A percentile compares a stretch with the other conserved stretches of the same genome.
phyloP scores from a whole-genome alignment of 805 yeast species.

The Candida ficus region DNA sequence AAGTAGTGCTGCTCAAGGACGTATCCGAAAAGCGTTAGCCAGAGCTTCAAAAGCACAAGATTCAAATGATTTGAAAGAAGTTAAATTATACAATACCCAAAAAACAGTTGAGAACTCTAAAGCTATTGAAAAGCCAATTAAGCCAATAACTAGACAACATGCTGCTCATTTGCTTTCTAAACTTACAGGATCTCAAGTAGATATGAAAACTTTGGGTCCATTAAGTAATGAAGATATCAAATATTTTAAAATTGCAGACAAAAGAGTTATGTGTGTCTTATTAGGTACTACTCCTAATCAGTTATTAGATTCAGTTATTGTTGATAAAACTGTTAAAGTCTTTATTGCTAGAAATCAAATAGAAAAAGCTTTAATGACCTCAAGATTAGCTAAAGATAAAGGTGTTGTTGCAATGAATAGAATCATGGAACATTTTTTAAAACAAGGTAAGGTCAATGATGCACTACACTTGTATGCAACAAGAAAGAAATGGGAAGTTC shows the following conservation, averaged over 20 bases:
- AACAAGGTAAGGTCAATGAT: slow-evolving; percentile 34
- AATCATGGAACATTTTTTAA: slow-evolving; percentile 46
- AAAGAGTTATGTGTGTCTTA: slow-evolving; percentile 44
- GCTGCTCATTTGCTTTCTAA: slow-evolving; percentile 21
- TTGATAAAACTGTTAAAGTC: slow-evolving; percentile 47
- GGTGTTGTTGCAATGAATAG: slow-evolving; percentile 62
- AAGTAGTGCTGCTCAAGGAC: not conserved
- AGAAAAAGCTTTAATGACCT: slow-evolving; percentile 49
- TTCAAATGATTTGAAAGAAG: slow-evolving; percentile 7
- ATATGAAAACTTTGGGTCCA: slow-evolving; percentile 30
- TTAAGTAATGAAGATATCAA: slow-evolving; percentile 29
- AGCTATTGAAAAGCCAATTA: not conserved
- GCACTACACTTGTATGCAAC: slow-evolving; percentile 48
- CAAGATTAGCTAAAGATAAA: slow-evolving; percentile 39
- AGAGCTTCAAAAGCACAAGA: slow-evolving; percentile 5
- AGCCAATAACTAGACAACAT: slow-evolving; percentile 19
- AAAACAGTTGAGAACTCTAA: not conserved
- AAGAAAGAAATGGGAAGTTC: slow-evolving; percentile 59
- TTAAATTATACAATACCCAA: not conserved
- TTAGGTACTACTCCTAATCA: slow-evolving; percentile 57
- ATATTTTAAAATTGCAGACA: slow-evolving; percentile 32
- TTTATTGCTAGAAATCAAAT: slow-evolving; percentile 45
- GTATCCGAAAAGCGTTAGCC: slow-evolving; percentile 6
- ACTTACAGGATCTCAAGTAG: slow-evolving; percentile 18
- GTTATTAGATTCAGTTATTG: slow-evolving; percentile 50